phyloP scores from a whole-genome alignment of 306 rosid species.

The Lagenaria siceraria region DNA sequence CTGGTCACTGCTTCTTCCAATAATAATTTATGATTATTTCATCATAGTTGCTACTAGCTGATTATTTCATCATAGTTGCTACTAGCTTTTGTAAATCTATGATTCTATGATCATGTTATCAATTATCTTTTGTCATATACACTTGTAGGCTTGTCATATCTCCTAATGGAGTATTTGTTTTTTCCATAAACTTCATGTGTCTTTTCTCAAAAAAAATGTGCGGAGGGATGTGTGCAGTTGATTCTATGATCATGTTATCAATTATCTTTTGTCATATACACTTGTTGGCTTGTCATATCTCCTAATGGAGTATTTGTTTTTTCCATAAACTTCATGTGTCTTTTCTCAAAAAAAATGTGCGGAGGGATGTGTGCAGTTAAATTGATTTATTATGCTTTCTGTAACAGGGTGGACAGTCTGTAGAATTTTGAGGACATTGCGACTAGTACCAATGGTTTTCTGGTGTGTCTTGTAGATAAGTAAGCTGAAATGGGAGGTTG shows the following conservation, averaged over 20 bases:
- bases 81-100: neutral
- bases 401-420: slow-evolving; percentile 1
- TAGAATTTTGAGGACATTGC: slow-evolving; percentile 28
- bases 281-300: neutral
- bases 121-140: neutral
- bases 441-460: slow-evolving; percentile 10
- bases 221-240: too few relatives aligned
- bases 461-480: slow-evolving; percentile 26
- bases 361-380: neutral
- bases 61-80: neutral
- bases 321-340: neutral
- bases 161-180: neutral
- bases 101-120: neutral
- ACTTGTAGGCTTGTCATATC: neutral
- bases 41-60: neutral
- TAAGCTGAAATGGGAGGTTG: slow-evolving; percentile 69
- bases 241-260: neutral
- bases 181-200: neutral
- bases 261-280: neutral
- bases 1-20: neutral
- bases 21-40: neutral
- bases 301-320: neutral
- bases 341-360: neutral
- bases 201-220: neutral
- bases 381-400: neutral